Evolutionary conservation across 83 land plant species (phyloP), one percentile per base, ranked within the genome.

Genomic region (Diphasiastrum complanatum): DNA sequence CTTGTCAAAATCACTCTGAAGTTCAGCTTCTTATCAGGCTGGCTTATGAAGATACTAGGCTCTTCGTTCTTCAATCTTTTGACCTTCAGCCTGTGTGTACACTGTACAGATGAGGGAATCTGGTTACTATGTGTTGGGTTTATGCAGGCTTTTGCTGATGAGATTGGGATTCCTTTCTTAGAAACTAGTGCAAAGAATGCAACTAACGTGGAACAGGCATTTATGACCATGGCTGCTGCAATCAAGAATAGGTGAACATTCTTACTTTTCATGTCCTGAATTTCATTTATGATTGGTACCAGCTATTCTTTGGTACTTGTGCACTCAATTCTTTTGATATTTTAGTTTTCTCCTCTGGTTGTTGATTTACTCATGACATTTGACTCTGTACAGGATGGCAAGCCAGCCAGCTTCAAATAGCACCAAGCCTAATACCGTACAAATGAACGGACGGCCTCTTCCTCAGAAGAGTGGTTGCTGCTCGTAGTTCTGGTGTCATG

Each of bases 151-250:
- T 68, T 68, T 47, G 71, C 71, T 1, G 71, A 68, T 47, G 71
- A 68, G 68, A 47, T 68, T 34, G 71, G 71, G n/a, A 68, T 68
- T 47, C 71, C 71, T 23, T 68, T 68, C 54, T 33, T 68, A 60
- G 71, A 68, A 32, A 68, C 71, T 35, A 68, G 71, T 48, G 71
- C 71, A 25, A 68, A 68, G 67, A 68, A 68, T 47, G 71, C 71
- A 2, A 68, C 52, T 2, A 60, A 68, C 30, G 71, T 68, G 23
- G 71, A 60, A 25, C 69, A 66, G 66, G 69, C 69, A 19, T 66
- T 66, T 40, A 66, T 66, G 69, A 66, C 69, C 27, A 66, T 66
- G 69, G 69, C 69, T 18, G 69, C 69, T 16, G 69, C 53, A 43
- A 66, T 66, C 33, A 66, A 66, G 65, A 66, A 66, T 63, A 66